These are phyloP conservation scores for Phytophthora quininea DNA, from an alignment of 352 stramenopile species.

Conservation along the genomic window DNA sequence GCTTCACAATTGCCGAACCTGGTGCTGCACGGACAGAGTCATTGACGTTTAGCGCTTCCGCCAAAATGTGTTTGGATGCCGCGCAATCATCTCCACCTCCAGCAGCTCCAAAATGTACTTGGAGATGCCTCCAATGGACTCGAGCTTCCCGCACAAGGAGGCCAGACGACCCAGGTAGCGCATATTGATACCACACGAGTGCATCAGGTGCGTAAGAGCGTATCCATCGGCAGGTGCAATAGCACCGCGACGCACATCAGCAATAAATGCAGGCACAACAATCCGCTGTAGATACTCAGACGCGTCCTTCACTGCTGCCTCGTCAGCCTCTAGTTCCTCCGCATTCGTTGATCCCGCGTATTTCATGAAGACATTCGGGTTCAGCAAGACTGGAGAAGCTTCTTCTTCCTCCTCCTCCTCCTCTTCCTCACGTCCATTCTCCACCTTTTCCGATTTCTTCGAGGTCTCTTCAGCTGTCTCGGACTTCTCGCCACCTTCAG, in stretches of 20 bases:
- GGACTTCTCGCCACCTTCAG: slow-evolving; percentile 25
- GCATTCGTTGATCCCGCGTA: slow-evolving; percentile 81
- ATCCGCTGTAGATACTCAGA: slow-evolving; percentile 87
- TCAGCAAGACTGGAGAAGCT: slow-evolving; percentile 69
- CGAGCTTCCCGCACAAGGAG: slow-evolving; percentile 87
- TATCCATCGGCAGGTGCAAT: slow-evolving; percentile 90
- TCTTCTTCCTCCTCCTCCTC: slow-evolving; percentile 58
- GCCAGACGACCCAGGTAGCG: slow-evolving; percentile 95
- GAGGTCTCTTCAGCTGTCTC: slow-evolving; percentile 15
- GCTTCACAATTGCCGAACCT: slow-evolving; percentile 74
- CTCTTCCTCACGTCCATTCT: slow-evolving; percentile 24
- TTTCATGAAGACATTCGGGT: slow-evolving; percentile 91
- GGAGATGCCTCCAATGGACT: slow-evolving; percentile 87
- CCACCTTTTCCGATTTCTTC: slow-evolving; percentile 32
- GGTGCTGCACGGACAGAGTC: slow-evolving; percentile 66
- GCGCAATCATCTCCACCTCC: slow-evolving; percentile 96
- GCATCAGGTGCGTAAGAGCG: slow-evolving; percentile 93
- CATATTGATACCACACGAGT: slow-evolving; percentile 97
- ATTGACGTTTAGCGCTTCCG: slow-evolving; percentile 73
- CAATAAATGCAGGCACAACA: slow-evolving; percentile 85
- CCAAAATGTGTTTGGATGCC: slow-evolving; percentile 90
- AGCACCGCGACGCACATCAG: slow-evolving; percentile 81
- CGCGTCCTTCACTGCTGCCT: slow-evolving; percentile 70
- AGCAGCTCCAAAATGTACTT: slow-evolving; percentile 94
- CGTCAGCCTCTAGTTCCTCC: slow-evolving; percentile 70